Base-by-base conservation (phyloP, 2,329 filamentous ascomycete genomes). In the Hymenoscyphus salicellus region DNA sequence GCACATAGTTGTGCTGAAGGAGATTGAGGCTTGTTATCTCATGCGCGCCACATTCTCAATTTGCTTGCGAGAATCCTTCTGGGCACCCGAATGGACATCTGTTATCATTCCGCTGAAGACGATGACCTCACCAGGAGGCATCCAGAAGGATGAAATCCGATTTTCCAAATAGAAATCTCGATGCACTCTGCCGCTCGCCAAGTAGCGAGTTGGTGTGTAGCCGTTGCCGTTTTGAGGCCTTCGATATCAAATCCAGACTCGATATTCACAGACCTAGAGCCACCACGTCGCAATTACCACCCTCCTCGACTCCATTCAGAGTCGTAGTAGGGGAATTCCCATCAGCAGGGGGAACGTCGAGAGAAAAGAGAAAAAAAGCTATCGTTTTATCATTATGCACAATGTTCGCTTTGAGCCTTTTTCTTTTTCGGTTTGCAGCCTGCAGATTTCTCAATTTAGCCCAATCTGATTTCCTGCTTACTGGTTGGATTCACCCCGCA, bases 381-480 rank as follows among this genome's bases (percentile, higher is more conserved):
- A 23, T 52, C 46, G 20, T 52, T 52, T 30, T 49, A 38, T 43
- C 56, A 26, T 62, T 36, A 57, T 23, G 46, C 60, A 63, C 30
- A 55, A 58, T 58, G 55, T 33, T 57, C 52, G 43, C 61, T 63
- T 55, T 63, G 56, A 60, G 61, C 61, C 32, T 63, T 63, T 60
- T 57, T 33, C 16, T 38, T 63, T 23, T 52, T 26, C 46, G 7
- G 11, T 23, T 26, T 36, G 17, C 41, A 32, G 26, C 41, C 43
- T 46, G 38, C n/a, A 30, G 11, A 11, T 26, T 38, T 14, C 33
- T 38, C 60, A 41, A n/a, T 41, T 55, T n/a, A 43, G 26, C 36
- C 36, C 36, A 4, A 33, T 58, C 61, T 57, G 26, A 32, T 23
- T 23, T 52, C 46, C 11, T 23, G 20, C 46, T 23, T 23, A 52